Percentiles rank a stretch among this genome's conserved stretches.
Conservation (phyloP, 2,329 filamentous ascomycete species). For the Alternaria novae-zelandiae region DNA sequence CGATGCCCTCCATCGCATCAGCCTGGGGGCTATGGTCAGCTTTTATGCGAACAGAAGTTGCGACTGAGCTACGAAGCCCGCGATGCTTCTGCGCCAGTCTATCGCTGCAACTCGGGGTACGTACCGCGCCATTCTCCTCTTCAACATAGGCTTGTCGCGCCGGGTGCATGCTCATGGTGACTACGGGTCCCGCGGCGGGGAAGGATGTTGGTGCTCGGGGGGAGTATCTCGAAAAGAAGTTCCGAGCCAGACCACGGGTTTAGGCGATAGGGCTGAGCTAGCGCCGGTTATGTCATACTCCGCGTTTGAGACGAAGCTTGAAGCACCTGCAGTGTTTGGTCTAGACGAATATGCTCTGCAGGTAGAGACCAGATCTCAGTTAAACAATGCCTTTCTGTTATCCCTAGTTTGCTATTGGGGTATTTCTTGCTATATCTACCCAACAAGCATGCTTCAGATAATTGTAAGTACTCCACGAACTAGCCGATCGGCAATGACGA, state of each 20-base stretch:
- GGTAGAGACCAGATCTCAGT: slow-evolving; percentile 18
- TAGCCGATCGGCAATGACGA: slow-evolving; percentile 42
- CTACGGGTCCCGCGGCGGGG: slow-evolving; percentile 18
- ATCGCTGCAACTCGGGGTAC: slow-evolving; percentile 29
- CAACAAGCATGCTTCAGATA: slow-evolving; percentile 22
- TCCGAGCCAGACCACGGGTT: slow-evolving; percentile 22
- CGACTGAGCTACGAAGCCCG: slow-evolving; percentile 4
- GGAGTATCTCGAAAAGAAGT: slow-evolving; percentile 25
- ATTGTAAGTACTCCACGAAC: slow-evolving; percentile 31
- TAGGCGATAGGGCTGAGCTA: slow-evolving; percentile 38
- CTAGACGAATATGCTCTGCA: slow-evolving; percentile 1
- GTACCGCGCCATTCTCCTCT: slow-evolving; percentile 74
- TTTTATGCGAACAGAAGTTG: slow-evolving; percentile 2
- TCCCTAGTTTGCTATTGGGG: background rate
- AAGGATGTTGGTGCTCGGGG: slow-evolving; percentile 17
- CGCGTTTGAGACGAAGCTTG: slow-evolving; percentile 19
- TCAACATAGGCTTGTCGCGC: slow-evolving; percentile 93
- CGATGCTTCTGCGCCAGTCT: slow-evolving; percentile 30
- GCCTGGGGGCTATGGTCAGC: slow-evolving; percentile 49
- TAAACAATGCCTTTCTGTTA: background rate
- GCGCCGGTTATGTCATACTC: slow-evolving; percentile 35
- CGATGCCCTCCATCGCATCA: slow-evolving; percentile 63
- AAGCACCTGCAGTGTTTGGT: slow-evolving; percentile 16
- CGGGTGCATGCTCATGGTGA: slow-evolving; percentile 72
- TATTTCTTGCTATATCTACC: background rate